phyloP scores from a whole-genome alignment of 257 asterid species.

The Osmanthus fragrans region DNA sequence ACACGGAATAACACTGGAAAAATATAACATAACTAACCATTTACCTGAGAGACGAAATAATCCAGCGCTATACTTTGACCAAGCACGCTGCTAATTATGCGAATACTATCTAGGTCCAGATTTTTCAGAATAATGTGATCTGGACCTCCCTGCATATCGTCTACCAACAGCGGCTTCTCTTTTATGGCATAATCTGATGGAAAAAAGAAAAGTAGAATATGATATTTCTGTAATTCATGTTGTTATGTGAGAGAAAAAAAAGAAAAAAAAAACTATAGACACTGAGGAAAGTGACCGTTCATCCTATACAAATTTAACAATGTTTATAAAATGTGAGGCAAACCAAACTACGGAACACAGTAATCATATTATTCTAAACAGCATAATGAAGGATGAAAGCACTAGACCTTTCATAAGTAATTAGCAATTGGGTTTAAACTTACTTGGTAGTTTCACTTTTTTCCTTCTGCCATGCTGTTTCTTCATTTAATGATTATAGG shows the following conservation, averaged over 20 bases:
- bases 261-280: background rate
- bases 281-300: background rate
- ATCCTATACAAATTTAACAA: background rate
- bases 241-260: background rate
- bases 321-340: slow-evolving; percentile 2
- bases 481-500: background rate
- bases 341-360: background rate
- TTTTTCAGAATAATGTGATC: slow-evolving; percentile 78
- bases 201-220: slow-evolving; percentile 5
- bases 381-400: background rate
- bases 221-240: background rate
- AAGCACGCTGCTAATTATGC: slow-evolving; percentile 85
- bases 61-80: slow-evolving; percentile 98
- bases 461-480: background rate
- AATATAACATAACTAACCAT: background rate
- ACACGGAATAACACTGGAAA: background rate
- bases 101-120: slow-evolving; percentile 86
- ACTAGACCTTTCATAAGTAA: no score
- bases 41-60: slow-evolving; percentile 97
- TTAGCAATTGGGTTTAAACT: background rate
- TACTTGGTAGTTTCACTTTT: background rate
- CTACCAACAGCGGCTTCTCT: slow-evolving; percentile 83
- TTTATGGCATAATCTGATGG: slow-evolving; percentile 82
- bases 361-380: background rate
- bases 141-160: slow-evolving; percentile 93